Evolutionary conservation across 1,284 basidiomycete species (phyloP).

Genomic region (Cryptococcus floricola): DNA sequence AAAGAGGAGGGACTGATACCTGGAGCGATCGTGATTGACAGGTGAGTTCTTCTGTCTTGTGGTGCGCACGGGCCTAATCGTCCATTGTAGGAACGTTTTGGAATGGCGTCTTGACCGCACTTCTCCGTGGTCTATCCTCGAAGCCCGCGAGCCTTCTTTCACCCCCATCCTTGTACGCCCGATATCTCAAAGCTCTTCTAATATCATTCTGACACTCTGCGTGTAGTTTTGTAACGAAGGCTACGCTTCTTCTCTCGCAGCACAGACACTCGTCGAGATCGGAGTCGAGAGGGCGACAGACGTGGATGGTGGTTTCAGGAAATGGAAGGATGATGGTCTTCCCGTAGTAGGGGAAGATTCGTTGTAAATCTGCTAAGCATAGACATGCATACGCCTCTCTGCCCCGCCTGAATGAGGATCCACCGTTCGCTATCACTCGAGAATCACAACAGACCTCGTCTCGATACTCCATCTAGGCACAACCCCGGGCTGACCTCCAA

Average conservation of each 20-base stretch:
- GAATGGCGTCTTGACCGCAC: conserved; percentile 12
- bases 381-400: too few relatives aligned
- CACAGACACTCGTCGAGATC: not conserved
- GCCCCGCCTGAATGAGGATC: not conserved
- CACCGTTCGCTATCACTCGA: not conserved
- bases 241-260: conserved; percentile 10
- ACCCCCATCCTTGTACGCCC: conserved; percentile 5
- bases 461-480: too few relatives aligned
- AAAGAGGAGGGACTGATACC: conserved; percentile 5
- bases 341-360: not conserved
- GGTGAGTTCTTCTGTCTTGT: not conserved
- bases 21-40: conserved; percentile 8
- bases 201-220: not conserved
- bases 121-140: conserved; percentile 1
- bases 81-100: conserved; percentile 5
- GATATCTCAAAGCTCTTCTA: not conserved
- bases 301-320: conserved; percentile 8
- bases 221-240: conserved; percentile 10
- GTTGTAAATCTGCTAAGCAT: too few relatives aligned
- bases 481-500: too few relatives aligned
- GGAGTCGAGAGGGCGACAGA: conserved; percentile 4
- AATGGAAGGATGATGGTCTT: conserved; percentile 7
- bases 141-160: conserved; percentile 2
- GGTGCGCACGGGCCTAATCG: not conserved
- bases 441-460: not conserved